A percentile compares a stretch with the other conserved stretches of the same genome.
Evolutionary conservation across 2,329 filamentous ascomycete genomes (phyloP).

Genomic region (Ceratocystiopsis sp.): DNA sequence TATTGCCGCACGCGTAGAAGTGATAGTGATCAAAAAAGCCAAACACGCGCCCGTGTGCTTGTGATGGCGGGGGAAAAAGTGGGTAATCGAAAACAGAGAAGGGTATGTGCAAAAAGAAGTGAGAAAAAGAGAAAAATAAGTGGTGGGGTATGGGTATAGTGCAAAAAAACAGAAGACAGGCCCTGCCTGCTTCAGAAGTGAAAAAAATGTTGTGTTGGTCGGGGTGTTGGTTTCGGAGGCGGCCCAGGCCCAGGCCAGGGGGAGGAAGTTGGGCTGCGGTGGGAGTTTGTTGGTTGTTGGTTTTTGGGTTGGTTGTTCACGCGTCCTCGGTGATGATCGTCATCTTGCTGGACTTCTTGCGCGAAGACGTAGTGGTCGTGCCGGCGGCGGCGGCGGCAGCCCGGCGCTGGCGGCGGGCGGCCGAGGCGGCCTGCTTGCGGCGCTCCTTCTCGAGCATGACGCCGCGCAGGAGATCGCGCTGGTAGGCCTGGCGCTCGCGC

Average conservation of each 20-base stretch:
- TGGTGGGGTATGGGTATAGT: neutral
- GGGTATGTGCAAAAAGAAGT: neutral
- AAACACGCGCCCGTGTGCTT: too few relatives aligned
- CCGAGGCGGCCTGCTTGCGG: slow-evolving; percentile 22
- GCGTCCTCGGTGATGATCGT: slow-evolving; percentile 33
- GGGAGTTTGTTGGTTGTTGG: neutral
- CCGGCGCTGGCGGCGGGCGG: slow-evolving; percentile 17
- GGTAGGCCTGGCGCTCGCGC: slow-evolving; percentile 31
- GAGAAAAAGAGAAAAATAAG: neutral
- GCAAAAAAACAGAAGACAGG: neutral
- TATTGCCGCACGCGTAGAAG: too few relatives aligned
- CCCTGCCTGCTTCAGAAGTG: neutral
- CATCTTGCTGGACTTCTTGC: slow-evolving; percentile 35
- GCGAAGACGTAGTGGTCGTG: neutral
- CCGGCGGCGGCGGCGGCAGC: neutral
- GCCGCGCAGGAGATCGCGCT: slow-evolving; percentile 34
- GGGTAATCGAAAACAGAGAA: too few relatives aligned
- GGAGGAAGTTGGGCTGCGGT: neutral
- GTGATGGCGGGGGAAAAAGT: too few relatives aligned
- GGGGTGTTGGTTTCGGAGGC: neutral
- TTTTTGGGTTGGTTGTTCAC: neutral
- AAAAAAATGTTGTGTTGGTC: neutral
- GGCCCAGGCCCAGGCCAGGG: neutral
- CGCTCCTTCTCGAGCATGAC: slow-evolving; percentile 38
- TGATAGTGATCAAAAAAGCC: too few relatives aligned